A percentile compares a stretch with the other conserved stretches of the same genome.
Evolutionary conservation across 139 green algal species (phyloP).

Genomic region (Deuterostichococcus epilithicus): DNA sequence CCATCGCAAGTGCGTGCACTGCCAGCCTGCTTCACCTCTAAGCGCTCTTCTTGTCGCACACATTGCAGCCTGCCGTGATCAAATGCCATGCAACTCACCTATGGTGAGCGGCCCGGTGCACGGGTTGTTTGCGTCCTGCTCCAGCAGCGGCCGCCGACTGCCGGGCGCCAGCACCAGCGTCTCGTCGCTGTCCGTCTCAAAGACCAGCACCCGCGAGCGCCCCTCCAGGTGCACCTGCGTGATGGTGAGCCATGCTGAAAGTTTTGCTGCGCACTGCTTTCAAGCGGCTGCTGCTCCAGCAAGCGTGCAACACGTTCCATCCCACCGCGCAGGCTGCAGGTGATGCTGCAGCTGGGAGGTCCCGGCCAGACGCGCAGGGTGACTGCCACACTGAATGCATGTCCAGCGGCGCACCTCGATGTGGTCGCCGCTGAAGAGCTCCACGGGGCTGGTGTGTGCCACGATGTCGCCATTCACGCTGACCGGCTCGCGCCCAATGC

Average conservation of each 20-base stretch:
- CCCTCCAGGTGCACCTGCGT: conserved; percentile 32
- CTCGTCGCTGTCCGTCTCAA: conserved; percentile 28
- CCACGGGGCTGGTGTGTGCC: conserved; percentile 17
- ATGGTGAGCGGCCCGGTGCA: not conserved
- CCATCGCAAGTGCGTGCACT: no score
- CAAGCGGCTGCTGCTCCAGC: no score
- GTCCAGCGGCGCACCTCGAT: conserved; percentile 33
- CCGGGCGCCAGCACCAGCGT: conserved; percentile 23
- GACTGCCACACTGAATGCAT: not conserved
- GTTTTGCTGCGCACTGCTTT: no score
- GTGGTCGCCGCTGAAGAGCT: conserved; percentile 37
- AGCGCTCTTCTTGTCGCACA: not conserved
- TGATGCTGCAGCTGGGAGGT: no score
- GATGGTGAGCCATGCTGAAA: not conserved
- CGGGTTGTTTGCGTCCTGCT: conserved; percentile 1
- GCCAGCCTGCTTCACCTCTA: not conserved
- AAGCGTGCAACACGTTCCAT: no score
- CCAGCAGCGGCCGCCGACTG: conserved; percentile 2
- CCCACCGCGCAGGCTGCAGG: no score
- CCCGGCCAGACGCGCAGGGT: no score
- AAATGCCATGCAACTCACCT: not conserved
- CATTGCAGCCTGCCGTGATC: not conserved
- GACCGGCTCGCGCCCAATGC: conserved; percentile 37
- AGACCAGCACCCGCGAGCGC: conserved; percentile 30
- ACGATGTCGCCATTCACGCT: conserved; percentile 31